These are phyloP conservation scores for Wallacemonas sp. DNA, from an alignment of 208 protist genomes.

Conservation along the genomic window DNA sequence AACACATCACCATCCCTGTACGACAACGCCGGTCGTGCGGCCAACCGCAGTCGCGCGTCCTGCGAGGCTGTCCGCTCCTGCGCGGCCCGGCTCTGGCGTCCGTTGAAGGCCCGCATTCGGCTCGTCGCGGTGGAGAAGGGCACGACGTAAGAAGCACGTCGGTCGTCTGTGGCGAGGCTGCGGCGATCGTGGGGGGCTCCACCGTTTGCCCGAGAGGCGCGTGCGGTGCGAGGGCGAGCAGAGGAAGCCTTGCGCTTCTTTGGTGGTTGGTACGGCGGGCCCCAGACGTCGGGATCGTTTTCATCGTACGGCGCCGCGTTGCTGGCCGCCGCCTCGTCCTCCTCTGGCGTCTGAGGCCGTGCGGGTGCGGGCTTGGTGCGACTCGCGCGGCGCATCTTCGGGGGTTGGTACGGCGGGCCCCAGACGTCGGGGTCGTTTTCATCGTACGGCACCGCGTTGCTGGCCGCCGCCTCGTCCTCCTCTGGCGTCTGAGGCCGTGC, in stretches of 20 bases:
- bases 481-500: too few relatives aligned
- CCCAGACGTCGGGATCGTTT: slow-evolving; percentile 5
- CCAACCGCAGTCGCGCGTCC: slow-evolving; percentile 1
- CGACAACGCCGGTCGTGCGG: not conserved
- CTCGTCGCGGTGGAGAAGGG: slow-evolving; percentile 11
- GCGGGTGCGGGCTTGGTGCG: not conserved
- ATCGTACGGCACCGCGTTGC: not conserved
- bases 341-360: too few relatives aligned
- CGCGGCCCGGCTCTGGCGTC: not conserved
- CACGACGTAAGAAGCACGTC: not conserved
- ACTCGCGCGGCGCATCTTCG: slow-evolving; percentile 1
- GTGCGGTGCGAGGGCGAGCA: not conserved
- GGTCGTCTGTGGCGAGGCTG: not conserved
- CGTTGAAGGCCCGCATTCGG: slow-evolving; percentile 15
- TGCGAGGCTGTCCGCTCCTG: slow-evolving; percentile 3
- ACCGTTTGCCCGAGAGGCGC: too few relatives aligned
- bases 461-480: not conserved
- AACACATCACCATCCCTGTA: slow-evolving; percentile 1
- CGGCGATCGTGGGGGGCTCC: too few relatives aligned
- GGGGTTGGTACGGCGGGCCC: not conserved
- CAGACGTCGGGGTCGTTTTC: not conserved
- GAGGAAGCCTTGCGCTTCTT: slow-evolving; percentile 3
- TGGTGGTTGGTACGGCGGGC: slow-evolving; percentile 1
- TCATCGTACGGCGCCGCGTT: not conserved
- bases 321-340: not conserved